Percentiles rank a stretch among this genome's conserved stretches.
Evolutionary conservation across 352 stramenopile genomes (phyloP).

Genomic region (Albugo candida): DNA sequence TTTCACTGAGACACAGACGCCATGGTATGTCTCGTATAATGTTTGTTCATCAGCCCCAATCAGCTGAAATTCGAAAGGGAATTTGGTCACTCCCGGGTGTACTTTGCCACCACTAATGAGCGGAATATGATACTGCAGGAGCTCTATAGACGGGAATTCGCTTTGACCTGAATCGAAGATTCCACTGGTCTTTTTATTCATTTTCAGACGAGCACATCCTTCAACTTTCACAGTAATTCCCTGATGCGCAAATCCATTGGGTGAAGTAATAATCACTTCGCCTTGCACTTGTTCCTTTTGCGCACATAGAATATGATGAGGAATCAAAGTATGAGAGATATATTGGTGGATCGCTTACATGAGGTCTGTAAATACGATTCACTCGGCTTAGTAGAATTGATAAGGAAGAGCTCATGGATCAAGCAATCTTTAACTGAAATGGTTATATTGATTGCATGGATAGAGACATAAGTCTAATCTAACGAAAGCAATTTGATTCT

Average conservation of each 20-base stretch:
- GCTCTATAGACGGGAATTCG: conserved; percentile 40
- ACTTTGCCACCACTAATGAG: conserved; percentile 48
- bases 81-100: conserved; percentile 59
- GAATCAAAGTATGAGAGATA: background rate
- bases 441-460: too few species aligned
- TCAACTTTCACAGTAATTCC: conserved; percentile 72
- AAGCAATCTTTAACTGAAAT: too few species aligned
- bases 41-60: conserved; percentile 32
- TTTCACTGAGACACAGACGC: conserved; percentile 80
- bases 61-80: conserved; percentile 81
- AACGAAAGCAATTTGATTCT: too few species aligned
- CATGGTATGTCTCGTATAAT: conserved; percentile 85
- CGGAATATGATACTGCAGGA: conserved; percentile 72
- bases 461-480: too few species aligned
- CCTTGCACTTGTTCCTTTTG: conserved; percentile 61
- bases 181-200: conserved; percentile 58
- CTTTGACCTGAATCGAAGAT: conserved; percentile 78
- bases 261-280: conserved; percentile 68
- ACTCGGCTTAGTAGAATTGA: conserved; percentile 74
- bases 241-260: conserved; percentile 66
- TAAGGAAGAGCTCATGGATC: conserved; percentile 52
- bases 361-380: conserved; percentile 65
- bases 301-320: background rate
- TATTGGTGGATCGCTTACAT: conserved; percentile 18
- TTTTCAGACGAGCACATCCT: conserved; percentile 52